Evolutionary conservation across 345 rosid genomes (phyloP), one percentile per base, ranked within the genome.

Genomic region (Eucalyptus regnans): DNA sequence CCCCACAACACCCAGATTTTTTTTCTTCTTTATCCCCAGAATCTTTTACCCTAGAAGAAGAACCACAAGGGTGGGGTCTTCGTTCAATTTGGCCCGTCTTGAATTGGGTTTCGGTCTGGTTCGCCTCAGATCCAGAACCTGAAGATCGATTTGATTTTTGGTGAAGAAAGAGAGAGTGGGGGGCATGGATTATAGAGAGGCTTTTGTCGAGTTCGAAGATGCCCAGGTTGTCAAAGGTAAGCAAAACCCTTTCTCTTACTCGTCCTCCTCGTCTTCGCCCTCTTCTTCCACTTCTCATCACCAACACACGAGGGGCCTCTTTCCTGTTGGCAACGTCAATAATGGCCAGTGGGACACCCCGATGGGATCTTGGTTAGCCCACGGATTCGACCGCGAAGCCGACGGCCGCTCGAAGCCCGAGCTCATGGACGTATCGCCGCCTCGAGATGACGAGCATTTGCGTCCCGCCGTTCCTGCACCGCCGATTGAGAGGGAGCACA

Each of bases 401-500:
- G 93, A 92, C 62, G 89, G 90, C 90, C 84, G 84, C 88, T 27
- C 37, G 85, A 80, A 49, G 79, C 88, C 91, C n/a, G 56, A 56
- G 31, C 71, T 71, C 49, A 58, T 79, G 84, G 48, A 76, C 84
- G 15, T 76, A 22, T 86, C 87, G 27, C 64, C 87, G 31, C 87
- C 87, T 86, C 60, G 49, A 29, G 87, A 86, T 14, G 68, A 51
- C 44, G 68, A 86, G 48, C 76, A 76, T 76, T 41, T 15, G 48
- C 84, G 84, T 76, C 84, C 49, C 41, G 90, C 18, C 90, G 86
- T 49, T 89, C 89, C 87, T 91, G 87, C 46, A 83, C 76, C n/a
- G 22, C 56, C 37, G 46, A 87, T 92, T 83, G 92, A 92, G 91
- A 94, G 88, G 91, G 96, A 93, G 89, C 93, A 91, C 91, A 92